These are phyloP conservation scores for Podila minutissima DNA, from an alignment of 192 early-diverging fungal species.

Conservation along the genomic window DNA sequence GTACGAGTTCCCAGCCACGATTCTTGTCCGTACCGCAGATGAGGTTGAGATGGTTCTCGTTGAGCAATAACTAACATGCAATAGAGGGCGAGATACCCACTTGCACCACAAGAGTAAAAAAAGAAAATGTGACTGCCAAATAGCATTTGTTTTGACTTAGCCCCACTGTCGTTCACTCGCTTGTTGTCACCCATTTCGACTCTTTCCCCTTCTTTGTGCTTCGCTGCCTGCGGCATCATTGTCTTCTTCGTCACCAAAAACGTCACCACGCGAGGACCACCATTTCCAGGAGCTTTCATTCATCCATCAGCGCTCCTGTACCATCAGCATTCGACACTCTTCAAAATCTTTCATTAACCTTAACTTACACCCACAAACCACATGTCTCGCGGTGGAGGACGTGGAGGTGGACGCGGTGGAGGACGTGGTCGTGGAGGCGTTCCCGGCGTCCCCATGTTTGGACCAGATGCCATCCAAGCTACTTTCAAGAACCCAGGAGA, in stretches of 20 bases:
- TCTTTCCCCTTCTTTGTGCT: conserved; percentile 2
- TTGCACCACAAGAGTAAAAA: background rate
- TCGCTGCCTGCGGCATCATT: background rate
- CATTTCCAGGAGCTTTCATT: no score
- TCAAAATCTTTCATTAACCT: background rate
- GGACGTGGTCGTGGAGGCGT: conserved; percentile 22
- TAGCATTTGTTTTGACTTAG: conserved; percentile 4
- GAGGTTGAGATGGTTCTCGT: conserved; percentile 78
- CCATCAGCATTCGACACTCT: background rate
- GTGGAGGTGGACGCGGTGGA: conserved; percentile 40
- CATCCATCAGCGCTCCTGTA: no score
- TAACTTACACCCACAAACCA: background rate
- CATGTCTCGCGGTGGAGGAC: conserved; percentile 50
- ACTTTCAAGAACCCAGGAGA: conserved; percentile 50
- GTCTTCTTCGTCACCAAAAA: no score
- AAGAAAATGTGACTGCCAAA: background rate
- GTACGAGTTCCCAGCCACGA: conserved; percentile 70
- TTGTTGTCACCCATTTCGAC: background rate
- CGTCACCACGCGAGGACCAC: no score
- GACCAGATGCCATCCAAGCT: conserved; percentile 42
- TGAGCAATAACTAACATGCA: conserved; percentile 25
- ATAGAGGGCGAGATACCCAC: background rate
- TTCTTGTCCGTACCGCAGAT: conserved; percentile 72
- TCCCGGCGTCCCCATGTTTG: conserved; percentile 33
- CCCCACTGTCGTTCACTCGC: background rate